These are phyloP conservation scores for Mesembryanthemum crystallinum DNA, from an alignment of 148 eudicot genomes.

Conservation along the genomic window DNA sequence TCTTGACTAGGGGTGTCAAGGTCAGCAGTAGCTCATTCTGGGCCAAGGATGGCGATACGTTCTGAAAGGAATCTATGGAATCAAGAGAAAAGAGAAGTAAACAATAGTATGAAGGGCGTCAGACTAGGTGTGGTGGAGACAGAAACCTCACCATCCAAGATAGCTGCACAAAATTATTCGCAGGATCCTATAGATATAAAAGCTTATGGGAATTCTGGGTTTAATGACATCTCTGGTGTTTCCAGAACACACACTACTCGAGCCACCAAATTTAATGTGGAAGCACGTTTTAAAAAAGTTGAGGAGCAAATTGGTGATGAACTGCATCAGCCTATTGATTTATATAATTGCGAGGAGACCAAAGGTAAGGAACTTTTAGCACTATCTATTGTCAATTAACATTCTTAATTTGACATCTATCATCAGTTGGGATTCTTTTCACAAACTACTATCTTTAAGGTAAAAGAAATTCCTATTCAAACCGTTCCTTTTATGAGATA, in stretches of 20 bases:
- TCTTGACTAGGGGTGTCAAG: conserved; percentile 18
- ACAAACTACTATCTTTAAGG: too few relatives aligned
- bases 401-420: neutral
- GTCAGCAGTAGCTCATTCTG: conserved; percentile 8
- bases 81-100: neutral
- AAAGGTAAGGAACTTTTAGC: neutral
- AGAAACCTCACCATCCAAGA: conserved; percentile 19
- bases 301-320: conserved; percentile 9
- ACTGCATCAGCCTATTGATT: conserved; percentile 10
- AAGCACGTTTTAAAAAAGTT: conserved; percentile 7
- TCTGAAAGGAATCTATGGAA: conserved; percentile 17
- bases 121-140: conserved; percentile 4
- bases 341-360: neutral
- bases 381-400: neutral
- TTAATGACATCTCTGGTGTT: conserved; percentile 5
- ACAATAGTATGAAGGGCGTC: conserved; percentile 8
- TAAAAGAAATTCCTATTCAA: neutral
- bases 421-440: too few relatives aligned
- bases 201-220: conserved; percentile 8
- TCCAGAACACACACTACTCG: neutral
- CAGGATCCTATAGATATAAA: conserved; percentile 20
- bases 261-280: conserved; percentile 7
- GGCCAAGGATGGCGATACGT: conserved; percentile 6
- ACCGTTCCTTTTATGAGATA: neutral
- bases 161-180: conserved; percentile 9